Conservation (phyloP, 805 yeast species). For the Kurtzmaniella fragi region DNA sequence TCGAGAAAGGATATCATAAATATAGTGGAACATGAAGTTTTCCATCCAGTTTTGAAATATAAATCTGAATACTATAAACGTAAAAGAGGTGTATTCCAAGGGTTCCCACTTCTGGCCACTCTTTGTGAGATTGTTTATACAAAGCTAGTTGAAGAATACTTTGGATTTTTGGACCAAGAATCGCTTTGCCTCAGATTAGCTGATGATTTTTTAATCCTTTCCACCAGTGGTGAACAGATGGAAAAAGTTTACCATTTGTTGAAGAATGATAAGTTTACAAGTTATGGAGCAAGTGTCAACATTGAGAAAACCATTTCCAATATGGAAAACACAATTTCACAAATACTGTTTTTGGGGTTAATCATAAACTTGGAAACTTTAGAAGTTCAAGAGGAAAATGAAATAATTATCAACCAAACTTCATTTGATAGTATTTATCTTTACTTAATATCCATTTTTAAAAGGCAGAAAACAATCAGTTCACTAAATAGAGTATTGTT, state of each 20-base stretch:
- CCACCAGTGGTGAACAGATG: constrained; percentile 32
- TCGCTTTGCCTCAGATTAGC: constrained; percentile 59
- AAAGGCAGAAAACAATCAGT: too few species aligned
- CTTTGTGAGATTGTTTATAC: constrained; percentile 75
- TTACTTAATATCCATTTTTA: too few species aligned
- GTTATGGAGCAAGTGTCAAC: constrained; percentile 33
- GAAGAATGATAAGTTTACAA: constrained; percentile 14
- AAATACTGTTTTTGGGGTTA: constrained; percentile 25
- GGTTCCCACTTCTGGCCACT: constrained; percentile 68
- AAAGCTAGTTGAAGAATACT: constrained; percentile 42
- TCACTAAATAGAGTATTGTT: background rate
- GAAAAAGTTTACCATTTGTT: constrained; percentile 13
- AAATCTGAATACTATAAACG: constrained; percentile 32
- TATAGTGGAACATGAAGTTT: constrained; percentile 48
- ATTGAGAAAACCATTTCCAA: constrained; percentile 18
- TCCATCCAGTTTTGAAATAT: constrained; percentile 37
- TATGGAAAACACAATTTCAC: background rate
- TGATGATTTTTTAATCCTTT: constrained; percentile 79
- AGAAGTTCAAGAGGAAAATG: constrained; percentile 11
- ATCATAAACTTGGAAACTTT: constrained; percentile 17
- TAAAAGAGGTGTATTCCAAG: constrained; percentile 76
- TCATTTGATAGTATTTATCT: too few species aligned
- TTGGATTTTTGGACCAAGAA: constrained; percentile 12
- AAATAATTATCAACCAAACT: background rate
- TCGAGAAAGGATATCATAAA: constrained; percentile 40